Percentiles rank a stretch among this genome's conserved stretches.
Evolutionary conservation across 2,329 filamentous ascomycete genomes (phyloP).

Genomic region (Penicillium sp.): DNA sequence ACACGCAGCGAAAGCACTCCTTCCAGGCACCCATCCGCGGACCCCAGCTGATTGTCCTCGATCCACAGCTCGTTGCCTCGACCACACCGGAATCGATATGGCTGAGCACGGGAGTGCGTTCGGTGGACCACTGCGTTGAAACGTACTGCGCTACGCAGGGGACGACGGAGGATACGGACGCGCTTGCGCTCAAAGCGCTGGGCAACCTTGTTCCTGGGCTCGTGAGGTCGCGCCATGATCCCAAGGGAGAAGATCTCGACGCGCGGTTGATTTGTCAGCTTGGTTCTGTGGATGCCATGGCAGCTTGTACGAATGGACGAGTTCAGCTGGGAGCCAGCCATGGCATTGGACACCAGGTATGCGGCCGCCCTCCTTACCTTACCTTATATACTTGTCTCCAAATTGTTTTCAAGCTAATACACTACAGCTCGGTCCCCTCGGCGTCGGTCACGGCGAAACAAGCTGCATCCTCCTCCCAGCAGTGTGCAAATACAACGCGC

Average conservation of each 20-base stretch:
- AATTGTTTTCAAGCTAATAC: background rate
- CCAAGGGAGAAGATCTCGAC: conserved; percentile 38
- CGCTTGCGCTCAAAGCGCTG: conserved; percentile 46
- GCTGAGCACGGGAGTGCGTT: conserved; percentile 59
- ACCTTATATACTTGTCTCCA: background rate
- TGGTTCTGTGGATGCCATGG: conserved; percentile 60
- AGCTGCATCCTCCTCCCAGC: conserved; percentile 61
- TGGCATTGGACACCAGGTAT: conserved; percentile 58
- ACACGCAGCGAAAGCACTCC: conserved; percentile 41
- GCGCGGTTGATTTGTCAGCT: conserved; percentile 56
- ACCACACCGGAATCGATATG: conserved; percentile 57
- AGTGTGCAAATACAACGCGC: conserved; percentile 61
- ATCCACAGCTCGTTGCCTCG: conserved; percentile 58
- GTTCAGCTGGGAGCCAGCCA: conserved; percentile 56
- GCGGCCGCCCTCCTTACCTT: conserved; percentile 10
- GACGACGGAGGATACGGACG: conserved; percentile 41
- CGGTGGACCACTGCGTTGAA: conserved; percentile 64
- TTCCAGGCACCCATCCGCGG: conserved; percentile 47
- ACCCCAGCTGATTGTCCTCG: conserved; percentile 60
- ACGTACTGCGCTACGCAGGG: conserved; percentile 52
- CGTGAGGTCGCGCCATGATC: conserved; percentile 45
- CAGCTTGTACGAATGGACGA: conserved; percentile 45
- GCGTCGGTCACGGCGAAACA: conserved; percentile 65
- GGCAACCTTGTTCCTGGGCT: conserved; percentile 49
- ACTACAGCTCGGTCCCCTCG: conserved; percentile 55